A percentile compares a stretch with the other conserved stretches of the same genome.
phyloP scores from a whole-genome alignment of 164 flowering plant species.

The Sextonia rubra region DNA sequence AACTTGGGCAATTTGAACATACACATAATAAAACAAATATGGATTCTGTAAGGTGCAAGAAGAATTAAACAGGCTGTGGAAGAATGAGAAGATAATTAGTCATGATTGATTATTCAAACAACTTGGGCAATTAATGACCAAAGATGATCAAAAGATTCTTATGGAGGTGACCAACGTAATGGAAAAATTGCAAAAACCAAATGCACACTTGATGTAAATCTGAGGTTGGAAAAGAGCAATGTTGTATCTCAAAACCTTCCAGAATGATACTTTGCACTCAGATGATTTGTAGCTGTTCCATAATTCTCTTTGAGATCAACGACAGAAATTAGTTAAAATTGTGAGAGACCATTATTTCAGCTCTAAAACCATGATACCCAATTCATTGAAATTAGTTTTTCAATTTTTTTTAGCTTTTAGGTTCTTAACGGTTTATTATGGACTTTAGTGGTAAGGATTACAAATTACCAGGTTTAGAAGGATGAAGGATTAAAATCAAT shows the following conservation, averaged over 20 bases:
- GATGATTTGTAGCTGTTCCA: not conserved
- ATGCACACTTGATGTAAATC: not conserved
- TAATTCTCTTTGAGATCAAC: not conserved
- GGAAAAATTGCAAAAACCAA: not conserved
- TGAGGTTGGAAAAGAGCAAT: not conserved
- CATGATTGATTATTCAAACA: too few relatives aligned
- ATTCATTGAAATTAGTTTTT: too few relatives aligned
- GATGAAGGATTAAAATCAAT: not conserved
- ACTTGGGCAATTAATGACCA: too few relatives aligned
- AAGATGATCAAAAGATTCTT: not conserved
- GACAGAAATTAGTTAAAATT: too few relatives aligned
- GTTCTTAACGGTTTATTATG: not conserved
- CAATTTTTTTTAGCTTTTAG: not conserved
- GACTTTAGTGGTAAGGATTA: not conserved
- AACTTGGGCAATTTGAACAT: too few relatives aligned
- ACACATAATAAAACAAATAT: too few relatives aligned
- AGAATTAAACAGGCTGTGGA: too few relatives aligned
- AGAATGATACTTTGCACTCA: not conserved
- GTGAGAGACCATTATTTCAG: not conserved
- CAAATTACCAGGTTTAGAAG: not conserved
- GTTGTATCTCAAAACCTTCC: not conserved
- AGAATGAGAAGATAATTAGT: too few relatives aligned
- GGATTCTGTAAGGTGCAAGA: too few relatives aligned
- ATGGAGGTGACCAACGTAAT: not conserved
- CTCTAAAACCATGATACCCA: not conserved